These are phyloP conservation scores for Taphrina confusa DNA, from an alignment of 1,139 yeast genomes.

Conservation along the genomic window DNA sequence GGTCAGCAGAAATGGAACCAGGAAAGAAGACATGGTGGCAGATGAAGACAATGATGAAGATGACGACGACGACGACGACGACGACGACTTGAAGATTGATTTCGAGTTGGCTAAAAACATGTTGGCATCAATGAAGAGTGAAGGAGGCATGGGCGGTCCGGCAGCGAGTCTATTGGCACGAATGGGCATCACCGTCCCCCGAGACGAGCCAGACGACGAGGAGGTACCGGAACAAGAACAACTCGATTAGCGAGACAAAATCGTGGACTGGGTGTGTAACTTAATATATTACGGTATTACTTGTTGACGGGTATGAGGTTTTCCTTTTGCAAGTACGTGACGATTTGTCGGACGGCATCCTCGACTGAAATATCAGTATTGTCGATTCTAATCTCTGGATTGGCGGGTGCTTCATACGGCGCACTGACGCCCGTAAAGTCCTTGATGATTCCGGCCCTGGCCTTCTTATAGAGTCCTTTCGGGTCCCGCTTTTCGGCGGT, in stretches of 20 bases:
- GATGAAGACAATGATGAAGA: slow-evolving; percentile 25
- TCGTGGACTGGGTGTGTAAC: no score
- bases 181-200: slow-evolving; percentile 40
- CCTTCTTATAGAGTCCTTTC: slow-evolving; percentile 93
- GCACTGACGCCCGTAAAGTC: slow-evolving; percentile 96
- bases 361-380: slow-evolving; percentile 73
- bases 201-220: slow-evolving; percentile 22
- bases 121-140: slow-evolving; percentile 43
- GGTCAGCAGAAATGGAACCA: no score
- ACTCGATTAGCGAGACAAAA: no score
- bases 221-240: no score
- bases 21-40: no score
- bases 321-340: slow-evolving; percentile 64
- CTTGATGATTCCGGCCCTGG: slow-evolving; percentile 81
- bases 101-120: slow-evolving; percentile 41
- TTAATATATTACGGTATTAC: not conserved
- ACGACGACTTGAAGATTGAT: slow-evolving; percentile 42
- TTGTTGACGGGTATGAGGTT: slow-evolving; percentile 25
- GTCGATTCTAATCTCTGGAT: slow-evolving; percentile 77
- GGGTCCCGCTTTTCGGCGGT: slow-evolving; percentile 97
- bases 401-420: slow-evolving; percentile 89
- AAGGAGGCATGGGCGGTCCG: slow-evolving; percentile 49
- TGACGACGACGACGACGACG: slow-evolving; percentile 40
- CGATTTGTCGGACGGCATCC: slow-evolving; percentile 73
- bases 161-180: slow-evolving; percentile 47